These are phyloP conservation scores for Trichosporon sp. DNA, from an alignment of 1,284 basidiomycete species.

Conservation along the genomic window DNA sequence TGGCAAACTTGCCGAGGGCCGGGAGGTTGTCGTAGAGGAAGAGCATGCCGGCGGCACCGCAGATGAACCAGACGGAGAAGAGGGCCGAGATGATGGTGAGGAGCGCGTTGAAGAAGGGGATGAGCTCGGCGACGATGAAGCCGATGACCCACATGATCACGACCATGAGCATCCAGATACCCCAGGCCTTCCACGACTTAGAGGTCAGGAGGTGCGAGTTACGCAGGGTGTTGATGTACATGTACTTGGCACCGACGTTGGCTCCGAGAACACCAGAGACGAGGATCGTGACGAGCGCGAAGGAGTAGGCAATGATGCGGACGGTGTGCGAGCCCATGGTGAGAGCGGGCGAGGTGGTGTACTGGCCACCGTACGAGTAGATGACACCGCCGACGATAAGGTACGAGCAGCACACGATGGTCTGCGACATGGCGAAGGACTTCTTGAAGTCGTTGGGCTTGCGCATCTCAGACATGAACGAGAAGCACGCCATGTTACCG, in stretches of 20 bases:
- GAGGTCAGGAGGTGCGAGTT: slow-evolving; percentile 44
- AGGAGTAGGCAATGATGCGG: slow-evolving; percentile 44
- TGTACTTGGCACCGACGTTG: slow-evolving; percentile 51
- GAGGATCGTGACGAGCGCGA: slow-evolving; percentile 50
- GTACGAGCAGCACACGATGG: slow-evolving; percentile 40
- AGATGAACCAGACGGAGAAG: slow-evolving; percentile 52
- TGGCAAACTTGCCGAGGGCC: slow-evolving; percentile 32
- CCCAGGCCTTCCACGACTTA: slow-evolving; percentile 39
- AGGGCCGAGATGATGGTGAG: slow-evolving; percentile 50
- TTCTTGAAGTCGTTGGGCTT: slow-evolving; percentile 53
- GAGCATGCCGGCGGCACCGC: slow-evolving; percentile 46
- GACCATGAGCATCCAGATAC: slow-evolving; percentile 47
- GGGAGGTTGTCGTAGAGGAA: slow-evolving; percentile 47
- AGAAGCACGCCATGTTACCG: slow-evolving; percentile 50
- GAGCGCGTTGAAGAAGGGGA: slow-evolving; percentile 54
- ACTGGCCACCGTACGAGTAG: slow-evolving; percentile 50
- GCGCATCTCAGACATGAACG: slow-evolving; percentile 51
- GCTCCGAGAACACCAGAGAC: slow-evolving; percentile 50
- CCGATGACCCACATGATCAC: slow-evolving; percentile 46
- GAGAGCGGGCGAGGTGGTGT: slow-evolving; percentile 47
- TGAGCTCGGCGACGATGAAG: slow-evolving; percentile 49
- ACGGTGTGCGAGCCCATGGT: slow-evolving; percentile 46
- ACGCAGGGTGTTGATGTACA: slow-evolving; percentile 45
- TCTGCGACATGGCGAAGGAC: slow-evolving; percentile 48
- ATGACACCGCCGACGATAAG: slow-evolving; percentile 44